These are phyloP conservation scores for Podosphaera fusca DNA, from an alignment of 2,329 filamentous ascomycete species.

Conservation along the genomic window DNA sequence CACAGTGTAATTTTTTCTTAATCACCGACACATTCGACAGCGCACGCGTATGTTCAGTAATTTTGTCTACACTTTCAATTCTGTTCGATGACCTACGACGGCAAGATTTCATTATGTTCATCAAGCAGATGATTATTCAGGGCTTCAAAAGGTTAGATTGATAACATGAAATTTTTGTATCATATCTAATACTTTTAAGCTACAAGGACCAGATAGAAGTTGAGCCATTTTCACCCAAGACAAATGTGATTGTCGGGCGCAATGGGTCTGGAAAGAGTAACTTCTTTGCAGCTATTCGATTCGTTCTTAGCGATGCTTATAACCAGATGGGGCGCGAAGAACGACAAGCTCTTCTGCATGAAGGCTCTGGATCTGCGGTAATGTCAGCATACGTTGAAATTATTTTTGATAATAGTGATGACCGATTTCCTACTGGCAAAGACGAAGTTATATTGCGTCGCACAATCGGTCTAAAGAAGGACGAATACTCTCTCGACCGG, in stretches of 20 bases:
- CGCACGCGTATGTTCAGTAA: too few relatives aligned
- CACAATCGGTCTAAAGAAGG: conserved; percentile 92
- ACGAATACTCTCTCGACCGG: conserved; percentile 92
- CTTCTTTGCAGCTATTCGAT: conserved; percentile 97
- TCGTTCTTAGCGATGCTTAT: conserved; percentile 94
- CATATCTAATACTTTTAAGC: conserved; percentile 25
- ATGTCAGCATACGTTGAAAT: conserved; percentile 99
- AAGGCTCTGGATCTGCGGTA: conserved; percentile 90
- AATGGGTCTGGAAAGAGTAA: conserved; percentile 99
- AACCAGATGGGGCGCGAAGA: conserved; percentile 90
- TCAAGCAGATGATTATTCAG: conserved; percentile 99
- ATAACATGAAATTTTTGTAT: background rate
- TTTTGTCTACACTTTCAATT: too few relatives aligned
- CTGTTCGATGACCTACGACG: too few relatives aligned
- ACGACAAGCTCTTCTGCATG: conserved; percentile 85
- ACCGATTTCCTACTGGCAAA: conserved; percentile 81
- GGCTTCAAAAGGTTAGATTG: conserved; percentile 79
- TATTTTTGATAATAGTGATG: conserved; percentile 93
- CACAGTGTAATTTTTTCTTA: too few relatives aligned
- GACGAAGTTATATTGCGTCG: conserved; percentile 76
- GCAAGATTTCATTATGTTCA: conserved; percentile 46
- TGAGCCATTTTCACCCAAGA: conserved; percentile 90
- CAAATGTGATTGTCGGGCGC: conserved; percentile 95
- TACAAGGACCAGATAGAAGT: conserved; percentile 99
- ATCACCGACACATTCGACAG: too few relatives aligned